Evolutionary conservation across 2,329 filamentous ascomycete species (phyloP).

Genomic region (Aspergillus puulaauensis): DNA sequence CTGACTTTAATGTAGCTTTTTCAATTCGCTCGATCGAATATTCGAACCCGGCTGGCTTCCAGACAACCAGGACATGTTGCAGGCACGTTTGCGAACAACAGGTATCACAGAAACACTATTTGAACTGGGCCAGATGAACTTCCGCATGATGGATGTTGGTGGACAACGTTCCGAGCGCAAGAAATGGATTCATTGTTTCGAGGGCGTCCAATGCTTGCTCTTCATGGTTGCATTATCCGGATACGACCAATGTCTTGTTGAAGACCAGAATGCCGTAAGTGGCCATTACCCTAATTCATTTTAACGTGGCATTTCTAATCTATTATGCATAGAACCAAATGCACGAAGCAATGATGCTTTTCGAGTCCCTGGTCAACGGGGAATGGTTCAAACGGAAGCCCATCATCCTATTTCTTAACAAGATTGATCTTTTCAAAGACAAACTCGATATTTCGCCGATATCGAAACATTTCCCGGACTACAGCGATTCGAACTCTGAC

Average conservation of each 20-base stretch:
- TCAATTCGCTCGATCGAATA: slow-evolving; percentile 72
- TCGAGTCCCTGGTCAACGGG: slow-evolving; percentile 81
- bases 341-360: slow-evolving; percentile 84
- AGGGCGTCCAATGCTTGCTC: slow-evolving; percentile 86
- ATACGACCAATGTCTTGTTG: slow-evolving; percentile 93
- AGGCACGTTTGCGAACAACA: slow-evolving; percentile 85
- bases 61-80: slow-evolving; percentile 89
- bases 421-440: slow-evolving; percentile 80
- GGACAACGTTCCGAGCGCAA: slow-evolving; percentile 90
- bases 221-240: slow-evolving; percentile 95
- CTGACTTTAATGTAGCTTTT: slow-evolving; percentile 63
- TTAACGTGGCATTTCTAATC: slow-evolving; percentile 8
- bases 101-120: slow-evolving; percentile 96
- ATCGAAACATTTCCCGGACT: slow-evolving; percentile 74
- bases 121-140: slow-evolving; percentile 85
- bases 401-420: slow-evolving; percentile 82
- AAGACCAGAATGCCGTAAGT: slow-evolving; percentile 92
- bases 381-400: slow-evolving; percentile 83
- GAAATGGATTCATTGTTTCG: slow-evolving; percentile 97
- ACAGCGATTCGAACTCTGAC: slow-evolving; percentile 68
- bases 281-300: not conserved
- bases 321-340: slow-evolving; percentile 71
- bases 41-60: slow-evolving; percentile 79
- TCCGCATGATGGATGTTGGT: slow-evolving; percentile 95
- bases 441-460: slow-evolving; percentile 72